Evolutionary conservation across 2,329 filamentous ascomycete genomes (phyloP), one percentile per base, ranked within the genome.

Genomic region (Xenoacremonium recifei): DNA sequence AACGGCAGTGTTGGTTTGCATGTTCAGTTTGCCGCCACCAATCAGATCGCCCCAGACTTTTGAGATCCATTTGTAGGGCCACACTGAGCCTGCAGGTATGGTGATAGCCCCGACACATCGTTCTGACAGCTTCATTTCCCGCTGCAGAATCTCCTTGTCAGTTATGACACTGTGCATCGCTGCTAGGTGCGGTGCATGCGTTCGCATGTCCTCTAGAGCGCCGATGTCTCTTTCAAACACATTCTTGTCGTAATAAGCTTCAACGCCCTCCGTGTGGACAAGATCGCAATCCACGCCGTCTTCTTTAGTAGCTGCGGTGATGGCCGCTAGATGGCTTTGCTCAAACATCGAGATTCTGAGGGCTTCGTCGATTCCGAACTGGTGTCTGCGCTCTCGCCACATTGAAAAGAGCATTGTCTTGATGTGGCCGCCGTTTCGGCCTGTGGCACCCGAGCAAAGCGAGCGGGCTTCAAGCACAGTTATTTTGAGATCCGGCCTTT

Each of bases 381-480:
- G 21, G 3, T 49, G 17, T 6, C 43, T 41, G 5, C 45, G 21
- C 13, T 41, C 39, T n/a, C 34, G 29, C 51, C 32, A 45, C 33
- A 37, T 49, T 45, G 23, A 23, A 17, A 57, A 60, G 4, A 31
- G 19, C 35, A 43, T 49, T 6, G 39, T 37, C 17, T 49, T 49
- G 18, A 37, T 38, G 37, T 66, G 63, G 3, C 64, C 63, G 11
- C 66, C 66, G 47, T 69, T 69, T 16, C 66, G 53, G 2, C 60
- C 65, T 6, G 62, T 63, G 5, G 65, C 65, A 3, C 59, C 64
- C 11, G 62, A 64, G 18, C 60, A 63, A 5, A 63, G 53, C 11
- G 58, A 56, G 5, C 64, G 54, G 2, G 62, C 63, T 39, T 67
- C 64, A 4, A 68, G 49, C 55, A 68, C 61, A 2, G 62, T 37